A percentile compares a stretch with the other conserved stretches of the same genome.
These are phyloP conservation scores for Cucurbita moschata DNA, from an alignment of 306 rosid species.

Conservation along the genomic window DNA sequence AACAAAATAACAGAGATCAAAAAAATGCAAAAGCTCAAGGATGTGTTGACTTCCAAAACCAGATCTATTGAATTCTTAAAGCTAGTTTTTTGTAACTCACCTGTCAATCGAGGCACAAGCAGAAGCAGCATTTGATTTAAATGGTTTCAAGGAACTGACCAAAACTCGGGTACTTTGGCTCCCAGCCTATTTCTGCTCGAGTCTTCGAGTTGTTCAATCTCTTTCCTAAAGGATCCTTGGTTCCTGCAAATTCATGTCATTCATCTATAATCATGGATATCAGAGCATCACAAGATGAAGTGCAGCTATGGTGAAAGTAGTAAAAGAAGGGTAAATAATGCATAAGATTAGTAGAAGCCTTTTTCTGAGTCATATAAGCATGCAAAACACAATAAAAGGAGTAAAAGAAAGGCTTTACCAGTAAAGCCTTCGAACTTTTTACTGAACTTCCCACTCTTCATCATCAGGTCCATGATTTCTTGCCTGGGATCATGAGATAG, in stretches of 20 bases:
- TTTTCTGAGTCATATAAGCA: not conserved
- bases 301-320: not conserved
- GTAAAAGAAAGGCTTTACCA: conserved; percentile 23
- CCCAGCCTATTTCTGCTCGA: conserved; percentile 77
- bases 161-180: conserved; percentile 77
- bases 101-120: not conserved
- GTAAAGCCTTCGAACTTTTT: conserved; percentile 65
- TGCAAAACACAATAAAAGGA: not conserved
- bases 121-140: conserved; percentile 9
- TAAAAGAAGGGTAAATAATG: not conserved
- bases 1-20: not conserved
- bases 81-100: not conserved
- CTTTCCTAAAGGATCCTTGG: conserved; percentile 66
- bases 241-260: conserved; percentile 32
- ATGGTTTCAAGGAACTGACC: conserved; percentile 51
- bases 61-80: not conserved
- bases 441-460: conserved; percentile 63
- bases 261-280: not conserved
- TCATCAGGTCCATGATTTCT: conserved; percentile 80
- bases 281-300: not conserved
- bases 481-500: conserved; percentile 42
- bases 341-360: not conserved
- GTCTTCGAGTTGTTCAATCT: conserved; percentile 75
- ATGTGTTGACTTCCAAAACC: not conserved
- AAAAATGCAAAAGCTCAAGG: not conserved